Evolutionary conservation across 1,284 basidiomycete species (phyloP).

Genomic region (Cutaneotrichosporon spelunceum): DNA sequence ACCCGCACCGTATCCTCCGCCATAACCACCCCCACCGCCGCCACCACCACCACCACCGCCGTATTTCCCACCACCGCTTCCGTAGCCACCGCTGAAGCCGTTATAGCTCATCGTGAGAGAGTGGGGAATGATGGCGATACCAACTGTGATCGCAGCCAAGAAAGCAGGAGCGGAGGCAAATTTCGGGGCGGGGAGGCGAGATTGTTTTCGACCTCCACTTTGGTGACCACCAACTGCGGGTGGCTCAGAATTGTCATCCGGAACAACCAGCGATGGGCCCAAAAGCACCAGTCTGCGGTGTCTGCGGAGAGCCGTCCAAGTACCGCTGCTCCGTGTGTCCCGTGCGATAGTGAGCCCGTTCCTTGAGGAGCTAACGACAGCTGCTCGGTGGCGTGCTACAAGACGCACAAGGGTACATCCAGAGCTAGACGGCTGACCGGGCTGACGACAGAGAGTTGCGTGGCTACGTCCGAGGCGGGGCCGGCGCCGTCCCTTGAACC

Average conservation of each 20-base stretch:
- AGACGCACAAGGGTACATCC: slow-evolving; percentile 45
- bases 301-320: slow-evolving; percentile 40
- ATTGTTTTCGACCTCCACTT: slow-evolving; percentile 3
- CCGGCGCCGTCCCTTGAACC: slow-evolving; percentile 14
- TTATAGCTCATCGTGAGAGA: slow-evolving; percentile 37
- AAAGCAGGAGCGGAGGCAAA: slow-evolving; percentile 11
- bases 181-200: neutral
- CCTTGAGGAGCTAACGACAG: slow-evolving; percentile 25
- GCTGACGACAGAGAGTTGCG: slow-evolving; percentile 14
- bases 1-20: slow-evolving; percentile 12
- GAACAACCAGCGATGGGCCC: slow-evolving; percentile 20
- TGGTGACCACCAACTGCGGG: neutral
- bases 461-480: neutral
- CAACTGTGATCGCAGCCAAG: neutral
- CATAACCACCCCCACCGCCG: slow-evolving; percentile 17
- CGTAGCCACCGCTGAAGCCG: slow-evolving; percentile 26
- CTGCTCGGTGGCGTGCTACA: slow-evolving; percentile 51
- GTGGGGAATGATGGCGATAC: neutral
- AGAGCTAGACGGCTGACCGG: neutral
- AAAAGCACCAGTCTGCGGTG: slow-evolving; percentile 28
- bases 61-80: slow-evolving; percentile 8
- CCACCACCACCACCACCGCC: slow-evolving; percentile 19
- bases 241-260: too few species aligned
- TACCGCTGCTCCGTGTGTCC: slow-evolving; percentile 48
- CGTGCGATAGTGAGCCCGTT: slow-evolving; percentile 40